Percentiles rank a stretch among this genome's conserved stretches.
Evolutionary conservation across 108 stramenopile genomes (phyloP).

Genomic region (Nannochloropsis gaditana): DNA sequence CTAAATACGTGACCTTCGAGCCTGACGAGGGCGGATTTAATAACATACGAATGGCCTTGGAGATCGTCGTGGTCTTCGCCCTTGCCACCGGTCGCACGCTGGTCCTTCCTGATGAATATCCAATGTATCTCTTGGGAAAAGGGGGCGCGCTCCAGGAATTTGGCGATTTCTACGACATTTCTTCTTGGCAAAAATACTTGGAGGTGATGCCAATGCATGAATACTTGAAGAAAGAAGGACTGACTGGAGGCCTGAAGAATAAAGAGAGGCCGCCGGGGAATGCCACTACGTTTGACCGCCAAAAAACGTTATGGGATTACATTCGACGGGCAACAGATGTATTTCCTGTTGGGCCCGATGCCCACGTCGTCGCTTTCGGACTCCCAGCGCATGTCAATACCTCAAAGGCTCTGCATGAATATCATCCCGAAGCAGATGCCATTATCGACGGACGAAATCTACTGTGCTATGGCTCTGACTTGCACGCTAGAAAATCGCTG

Average conservation of each 20-base stretch:
- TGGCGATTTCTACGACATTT: slow-evolving; percentile 69
- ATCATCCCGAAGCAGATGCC: neutral
- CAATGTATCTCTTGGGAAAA: slow-evolving; percentile 68
- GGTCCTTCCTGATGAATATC: slow-evolving; percentile 76
- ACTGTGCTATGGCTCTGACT: neutral
- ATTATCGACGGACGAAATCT: neutral
- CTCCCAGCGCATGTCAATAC: neutral
- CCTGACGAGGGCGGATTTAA: slow-evolving; percentile 87
- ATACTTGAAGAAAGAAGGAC: slow-evolving; percentile 63
- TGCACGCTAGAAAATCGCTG: neutral
- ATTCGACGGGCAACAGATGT: slow-evolving; percentile 48
- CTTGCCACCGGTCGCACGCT: slow-evolving; percentile 80
- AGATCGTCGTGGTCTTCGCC: slow-evolving; percentile 73
- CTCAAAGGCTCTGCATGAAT: neutral
- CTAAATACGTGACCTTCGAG: slow-evolving; percentile 73
- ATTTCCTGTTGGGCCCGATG: neutral
- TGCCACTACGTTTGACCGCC: slow-evolving; percentile 62
- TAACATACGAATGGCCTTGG: slow-evolving; percentile 89
- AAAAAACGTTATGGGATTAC: slow-evolving; percentile 49
- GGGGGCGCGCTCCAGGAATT: slow-evolving; percentile 46
- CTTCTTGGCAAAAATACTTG: slow-evolving; percentile 47
- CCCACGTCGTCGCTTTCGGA: neutral
- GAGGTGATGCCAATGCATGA: slow-evolving; percentile 68
- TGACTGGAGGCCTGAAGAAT: slow-evolving; percentile 52
- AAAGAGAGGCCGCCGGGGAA: slow-evolving; percentile 59